phyloP scores from a whole-genome alignment of 2,329 filamentous ascomycete genomes.

The Penicillium frequentans region DNA sequence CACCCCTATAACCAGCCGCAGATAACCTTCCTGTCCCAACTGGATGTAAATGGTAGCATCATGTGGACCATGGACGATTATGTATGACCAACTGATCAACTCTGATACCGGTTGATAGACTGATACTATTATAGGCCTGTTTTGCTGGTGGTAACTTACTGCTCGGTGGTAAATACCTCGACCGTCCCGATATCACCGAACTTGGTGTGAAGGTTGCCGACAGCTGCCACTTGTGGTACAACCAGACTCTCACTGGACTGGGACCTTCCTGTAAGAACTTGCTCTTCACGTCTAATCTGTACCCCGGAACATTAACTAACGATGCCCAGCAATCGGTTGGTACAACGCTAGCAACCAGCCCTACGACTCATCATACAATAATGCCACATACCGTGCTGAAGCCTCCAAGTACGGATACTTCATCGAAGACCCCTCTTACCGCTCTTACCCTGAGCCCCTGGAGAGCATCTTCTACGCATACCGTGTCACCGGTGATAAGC shows the following conservation, averaged over 20 bases:
- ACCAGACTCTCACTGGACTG: conserved; percentile 23
- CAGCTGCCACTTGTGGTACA: conserved; percentile 32
- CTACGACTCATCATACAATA: conserved; percentile 15
- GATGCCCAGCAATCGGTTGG: conserved; percentile 12
- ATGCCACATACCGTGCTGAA: conserved; percentile 12
- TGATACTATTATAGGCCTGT: conserved; percentile 13
- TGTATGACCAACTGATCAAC: not conserved
- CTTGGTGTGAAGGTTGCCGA: conserved; percentile 27
- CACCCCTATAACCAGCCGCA: conserved; percentile 18
- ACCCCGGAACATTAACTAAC: not conserved
- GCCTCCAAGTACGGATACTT: conserved; percentile 19
- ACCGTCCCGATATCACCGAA: conserved; percentile 24
- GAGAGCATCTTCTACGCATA: conserved; percentile 22
- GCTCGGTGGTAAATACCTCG: conserved; percentile 21
- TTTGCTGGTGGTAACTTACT: conserved; percentile 25
- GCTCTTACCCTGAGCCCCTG: conserved; percentile 20
- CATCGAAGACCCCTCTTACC: conserved; percentile 15
- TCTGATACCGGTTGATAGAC: not conserved
- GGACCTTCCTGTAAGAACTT: conserved; percentile 12
- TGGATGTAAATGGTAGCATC: conserved; percentile 18
- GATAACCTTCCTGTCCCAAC: conserved; percentile 20
- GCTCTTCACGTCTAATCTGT: not conserved
- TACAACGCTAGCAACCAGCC: conserved; percentile 17
- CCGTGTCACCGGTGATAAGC: conserved; percentile 18
- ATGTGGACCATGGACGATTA: conserved; percentile 25